Conservation (phyloP, 192 early-diverging fungal genomes). For the Podila verticillata region DNA sequence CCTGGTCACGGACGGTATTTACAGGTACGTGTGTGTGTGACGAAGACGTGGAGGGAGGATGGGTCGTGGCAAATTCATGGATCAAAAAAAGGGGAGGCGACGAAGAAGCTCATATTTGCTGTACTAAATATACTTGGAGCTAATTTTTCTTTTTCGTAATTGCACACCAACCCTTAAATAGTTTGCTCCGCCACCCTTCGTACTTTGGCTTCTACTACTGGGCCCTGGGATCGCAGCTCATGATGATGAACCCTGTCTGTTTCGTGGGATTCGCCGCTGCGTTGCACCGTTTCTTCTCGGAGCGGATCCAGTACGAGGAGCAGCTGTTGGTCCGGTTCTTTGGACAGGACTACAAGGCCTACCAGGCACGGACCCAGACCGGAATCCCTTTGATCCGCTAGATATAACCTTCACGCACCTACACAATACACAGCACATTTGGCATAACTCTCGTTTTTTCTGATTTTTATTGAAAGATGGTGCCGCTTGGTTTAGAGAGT, state of each 20-base stretch:
- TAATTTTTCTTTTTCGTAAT: not conserved
- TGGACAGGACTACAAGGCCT: conserved; percentile 78
- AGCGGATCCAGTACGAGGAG: conserved; percentile 86
- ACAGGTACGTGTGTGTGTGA: conserved; percentile 63
- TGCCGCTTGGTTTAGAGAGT: not conserved
- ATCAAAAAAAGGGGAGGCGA: too few species aligned
- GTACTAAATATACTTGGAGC: not conserved
- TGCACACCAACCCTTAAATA: conserved; percentile 20
- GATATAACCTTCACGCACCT: not conserved
- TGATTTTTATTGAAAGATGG: not conserved
- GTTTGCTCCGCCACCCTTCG: conserved; percentile 89
- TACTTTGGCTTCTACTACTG: conserved; percentile 97
- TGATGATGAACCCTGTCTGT: conserved; percentile 84
- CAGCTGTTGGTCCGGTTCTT: conserved; percentile 78
- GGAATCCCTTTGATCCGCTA: conserved; percentile 76
- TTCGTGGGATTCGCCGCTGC: conserved; percentile 70
- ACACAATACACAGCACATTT: not conserved
- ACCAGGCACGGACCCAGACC: conserved; percentile 69
- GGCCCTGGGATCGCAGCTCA: conserved; percentile 81
- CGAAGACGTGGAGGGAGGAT: too few species aligned
- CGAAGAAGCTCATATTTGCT: not conserved
- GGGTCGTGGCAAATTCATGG: not conserved
- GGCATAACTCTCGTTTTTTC: not conserved
- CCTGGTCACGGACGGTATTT: conserved; percentile 89
- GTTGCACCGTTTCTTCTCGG: conserved; percentile 79